Base-by-base conservation (phyloP, 305 asterid species). In the Fraxinus angustifolia region DNA sequence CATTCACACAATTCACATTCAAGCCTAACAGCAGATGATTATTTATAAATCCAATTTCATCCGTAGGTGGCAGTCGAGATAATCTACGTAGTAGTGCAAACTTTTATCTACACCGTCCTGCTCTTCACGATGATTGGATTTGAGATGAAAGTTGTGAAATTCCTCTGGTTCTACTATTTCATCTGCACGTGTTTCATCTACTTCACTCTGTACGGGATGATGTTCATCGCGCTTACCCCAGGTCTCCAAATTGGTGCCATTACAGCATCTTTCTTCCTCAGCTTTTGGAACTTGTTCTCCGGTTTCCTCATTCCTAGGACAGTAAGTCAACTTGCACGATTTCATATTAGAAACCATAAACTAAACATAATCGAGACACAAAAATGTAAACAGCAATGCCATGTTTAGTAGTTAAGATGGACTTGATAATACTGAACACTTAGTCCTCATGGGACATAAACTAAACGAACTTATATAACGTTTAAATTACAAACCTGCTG, bases 221-320 rank as follows among this genome's bases (percentile, higher is more conserved):
- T 91, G 95, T 82, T 90, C 30, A 76, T 90, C 0, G 89, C 92
- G 31, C 81, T 90, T 16, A 91, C 93, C 3, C 91, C 91, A 3
- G 79, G 80, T 10, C 62, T 83, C 50, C 91, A 87, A 31, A n/a
- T 88, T 35, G 89, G 83, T 73, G 56, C 91, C 42, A 81, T 89
- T 10, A 65, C 76, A 14, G 73, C 82, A 58, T 30, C 84, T 12
- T 91, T 90, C 85, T 87, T 90, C 85, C 77, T 79, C 78, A 86
- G 87, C 79, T 86, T 87, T 23, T 88, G 92, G 93, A 89, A 88
- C 83, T 83, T 89, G 82, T 91, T 89, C 89, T 84, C 89, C 0
- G 91, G 92, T 56, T 91, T 89, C 87, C 86, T 88, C 76, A 73
- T 90, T 12, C 87, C 92, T 0, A 85, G 85, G 17, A 45, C 79